Conservation (phyloP, 495 filamentous ascomycete species). For the Penicillium bovifimosum region DNA sequence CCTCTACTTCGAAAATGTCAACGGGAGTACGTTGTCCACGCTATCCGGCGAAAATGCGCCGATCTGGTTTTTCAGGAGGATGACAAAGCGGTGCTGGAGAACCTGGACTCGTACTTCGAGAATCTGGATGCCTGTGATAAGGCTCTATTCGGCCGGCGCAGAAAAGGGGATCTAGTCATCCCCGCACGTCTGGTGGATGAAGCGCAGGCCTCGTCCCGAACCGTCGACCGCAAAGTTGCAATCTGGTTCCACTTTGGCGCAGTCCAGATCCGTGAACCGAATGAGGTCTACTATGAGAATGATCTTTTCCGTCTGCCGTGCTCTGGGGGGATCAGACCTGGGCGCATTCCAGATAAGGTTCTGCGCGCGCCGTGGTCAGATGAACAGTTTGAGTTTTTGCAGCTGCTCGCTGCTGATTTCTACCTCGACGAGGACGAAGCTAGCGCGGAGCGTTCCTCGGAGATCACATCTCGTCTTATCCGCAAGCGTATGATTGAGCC, state of each 20-base stretch:
- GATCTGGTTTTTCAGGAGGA: slow-evolving; percentile 21
- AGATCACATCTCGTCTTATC: slow-evolving; percentile 25
- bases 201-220: not conserved
- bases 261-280: slow-evolving; percentile 27
- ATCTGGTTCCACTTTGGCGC: slow-evolving; percentile 38
- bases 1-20: slow-evolving; percentile 38
- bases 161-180: slow-evolving; percentile 31
- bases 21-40: slow-evolving; percentile 33
- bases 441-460: slow-evolving; percentile 5
- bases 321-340: slow-evolving; percentile 8
- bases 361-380: slow-evolving; percentile 41
- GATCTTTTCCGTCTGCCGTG: slow-evolving; percentile 35
- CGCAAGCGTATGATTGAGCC: slow-evolving; percentile 29
- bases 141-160: slow-evolving; percentile 16
- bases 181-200: slow-evolving; percentile 7
- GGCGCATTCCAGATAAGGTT: slow-evolving; percentile 38
- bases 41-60: slow-evolving; percentile 23
- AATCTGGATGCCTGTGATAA: slow-evolving; percentile 15
- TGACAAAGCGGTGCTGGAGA: slow-evolving; percentile 14
- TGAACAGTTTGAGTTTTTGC: slow-evolving; percentile 38
- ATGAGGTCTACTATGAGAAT: slow-evolving; percentile 18
- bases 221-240: slow-evolving; percentile 23
- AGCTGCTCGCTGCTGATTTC: slow-evolving; percentile 28
- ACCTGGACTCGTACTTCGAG: slow-evolving; percentile 19
- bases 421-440: slow-evolving; percentile 33